These are phyloP conservation scores for Picochlorum sp. DNA, from an alignment of 139 green algal genomes.

Conservation along the genomic window DNA sequence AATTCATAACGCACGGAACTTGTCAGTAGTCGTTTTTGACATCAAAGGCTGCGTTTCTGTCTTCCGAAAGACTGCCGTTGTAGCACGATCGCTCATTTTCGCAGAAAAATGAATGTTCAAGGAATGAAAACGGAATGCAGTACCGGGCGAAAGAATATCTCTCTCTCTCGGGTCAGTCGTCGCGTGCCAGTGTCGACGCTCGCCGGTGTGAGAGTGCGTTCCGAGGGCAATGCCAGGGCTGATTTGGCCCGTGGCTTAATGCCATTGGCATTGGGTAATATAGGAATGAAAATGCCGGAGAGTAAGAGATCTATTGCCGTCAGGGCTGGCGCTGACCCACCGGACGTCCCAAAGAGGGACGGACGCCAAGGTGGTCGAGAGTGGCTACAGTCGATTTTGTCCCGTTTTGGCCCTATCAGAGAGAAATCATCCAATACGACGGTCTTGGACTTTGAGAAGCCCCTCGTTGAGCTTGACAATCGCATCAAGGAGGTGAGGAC, in stretches of 20 bases:
- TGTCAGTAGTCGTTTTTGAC: no score
- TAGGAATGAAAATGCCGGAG: neutral
- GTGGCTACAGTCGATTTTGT: conserved; percentile 40
- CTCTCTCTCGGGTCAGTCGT: neutral
- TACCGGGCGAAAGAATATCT: neutral
- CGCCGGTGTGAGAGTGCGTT: neutral
- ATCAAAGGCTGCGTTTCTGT: no score
- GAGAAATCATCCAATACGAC: conserved; percentile 56
- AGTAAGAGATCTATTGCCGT: neutral
- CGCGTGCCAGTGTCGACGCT: neutral
- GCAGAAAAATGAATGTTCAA: no score
- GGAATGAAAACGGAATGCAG: neutral
- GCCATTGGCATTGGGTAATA: neutral
- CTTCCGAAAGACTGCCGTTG: no score
- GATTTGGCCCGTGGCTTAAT: no score
- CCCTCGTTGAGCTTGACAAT: conserved; percentile 91
- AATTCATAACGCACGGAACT: no score
- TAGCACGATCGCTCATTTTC: no score
- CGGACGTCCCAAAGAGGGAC: conserved; percentile 36
- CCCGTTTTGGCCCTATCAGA: conserved; percentile 63
- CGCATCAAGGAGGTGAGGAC: conserved; percentile 91
- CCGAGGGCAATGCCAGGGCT: neutral
- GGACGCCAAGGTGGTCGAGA: conserved; percentile 23
- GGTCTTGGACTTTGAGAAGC: conserved; percentile 92
- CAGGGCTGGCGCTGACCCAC: conserved; percentile 13